Evolutionary conservation across 108 stramenopile genomes (phyloP), one percentile per base, ranked within the genome.

Genomic region (Seminavis robusta): DNA sequence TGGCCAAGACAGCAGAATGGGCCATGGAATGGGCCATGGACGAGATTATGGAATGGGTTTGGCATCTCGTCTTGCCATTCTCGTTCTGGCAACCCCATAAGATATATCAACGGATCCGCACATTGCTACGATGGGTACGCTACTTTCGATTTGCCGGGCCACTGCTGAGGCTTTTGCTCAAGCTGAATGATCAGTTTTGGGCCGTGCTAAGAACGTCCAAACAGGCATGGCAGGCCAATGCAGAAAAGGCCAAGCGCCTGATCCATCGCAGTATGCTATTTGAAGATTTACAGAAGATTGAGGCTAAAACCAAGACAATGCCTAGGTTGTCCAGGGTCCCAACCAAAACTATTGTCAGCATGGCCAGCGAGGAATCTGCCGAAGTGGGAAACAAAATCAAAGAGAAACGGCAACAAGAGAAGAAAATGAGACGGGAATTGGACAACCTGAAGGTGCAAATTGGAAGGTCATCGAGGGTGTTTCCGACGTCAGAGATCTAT

Each of bases 111-210:
- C 63, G 80, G 50, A 24, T 77, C 0, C 57, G 70, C 33, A 47
- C 65, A 9, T 37, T 81, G 16, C 47, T 76, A 15, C 48, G 73
- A 44, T 69, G 72, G 60, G 58, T 81, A 3, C 52, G 80, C 25
- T 76, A 69, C 28, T 33, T 63, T 11, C 69, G 80, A 33, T 81
- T 71, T 67, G 80, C 73, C 9, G 76, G 76, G n/a, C 80, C 80
- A 10, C 45, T 81, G 16, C 52, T 70, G 31, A 49, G 80, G 36
- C 57, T 81, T 58, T 45, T 61, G 0, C 47, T 61, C 34, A 61
- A 61, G 40, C 3, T 61, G 2, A 28, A 38, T 28, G 63, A 64
- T 37, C 63, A 64, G 55, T 55, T 64, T 21, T 44, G 63, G 63
- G 63, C 55, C 7, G 53, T 64, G 41, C 26, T 23, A 38, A 55